Base-by-base conservation (phyloP, 2,329 filamentous ascomycete species). In the Sporothrix euskadiensis region DNA sequence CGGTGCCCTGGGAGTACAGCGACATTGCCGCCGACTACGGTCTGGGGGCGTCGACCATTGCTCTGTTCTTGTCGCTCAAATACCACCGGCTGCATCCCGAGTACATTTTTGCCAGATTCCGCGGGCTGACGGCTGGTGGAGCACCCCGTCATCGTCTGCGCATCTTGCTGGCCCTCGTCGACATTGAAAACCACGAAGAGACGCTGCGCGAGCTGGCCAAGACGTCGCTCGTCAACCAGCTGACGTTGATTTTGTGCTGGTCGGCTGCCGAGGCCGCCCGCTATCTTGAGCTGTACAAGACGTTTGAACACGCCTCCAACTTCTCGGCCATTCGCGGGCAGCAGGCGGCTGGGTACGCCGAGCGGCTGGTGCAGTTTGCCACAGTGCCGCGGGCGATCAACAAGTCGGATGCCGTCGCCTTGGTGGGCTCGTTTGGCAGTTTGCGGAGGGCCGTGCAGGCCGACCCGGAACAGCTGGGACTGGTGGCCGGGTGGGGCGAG, bases 51-150 rank as follows among this genome's bases (percentile, higher is more conserved):
- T 97, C 94, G 0, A 97, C 94, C 7, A 97, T 95, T 79, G 94
- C 93, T 0, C 86, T 99, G 5, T 99, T 98, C 80, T 85, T 99
- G 57, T 87, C 93, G 66, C 88, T 99, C 72, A 99, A 98, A 82
- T 99, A 99, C 82, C 96, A 99, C 82, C 93, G 95, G 39, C 87
- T 99, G 71, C 96, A 99, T 80, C 96, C 96, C 0, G 96, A 99
- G 82, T 99, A 99, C 84, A 94, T 99, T 78, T 98, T 98, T 84
- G 94, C 92, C 32, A 92, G 96, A 73, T 97, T 99, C 77, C 91
- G 92, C 71, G 89, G 90, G 68, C 85, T 99, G 4, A 92, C 92
- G 70, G 93, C 92, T 1, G 66, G 66, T 9, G 66, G 66, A 8
- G 66, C 26, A 1, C 65, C 66, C 69, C 93, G 92, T 82, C 98